A percentile compares a stretch with the other conserved stretches of the same genome.
These are phyloP conservation scores for Aspergillus ostianus DNA, from an alignment of 495 filamentous ascomycete species.

Conservation along the genomic window DNA sequence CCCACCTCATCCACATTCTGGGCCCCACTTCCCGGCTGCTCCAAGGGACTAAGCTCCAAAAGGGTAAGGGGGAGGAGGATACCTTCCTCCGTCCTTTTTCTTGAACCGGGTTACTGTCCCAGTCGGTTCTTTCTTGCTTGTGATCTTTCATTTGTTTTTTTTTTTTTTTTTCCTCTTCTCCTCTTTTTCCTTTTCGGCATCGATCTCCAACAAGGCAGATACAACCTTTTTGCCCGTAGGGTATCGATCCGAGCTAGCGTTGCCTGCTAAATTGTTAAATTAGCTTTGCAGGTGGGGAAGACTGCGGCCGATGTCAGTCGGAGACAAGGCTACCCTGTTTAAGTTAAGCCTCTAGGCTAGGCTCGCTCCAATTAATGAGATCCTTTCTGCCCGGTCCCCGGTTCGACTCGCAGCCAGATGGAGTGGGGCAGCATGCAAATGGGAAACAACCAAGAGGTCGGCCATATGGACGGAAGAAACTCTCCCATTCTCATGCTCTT, in stretches of 20 bases:
- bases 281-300: constrained; percentile 7
- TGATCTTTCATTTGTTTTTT: too few species aligned
- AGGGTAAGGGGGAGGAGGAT: too few species aligned
- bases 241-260: constrained; percentile 7
- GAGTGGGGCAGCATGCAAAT: constrained; percentile 8
- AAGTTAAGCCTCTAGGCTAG: constrained; percentile 10
- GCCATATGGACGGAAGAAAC: too few species aligned
- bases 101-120: too few species aligned
- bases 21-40: constrained; percentile 25
- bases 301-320: constrained; percentile 12
- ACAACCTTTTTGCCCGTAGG: constrained; percentile 1
- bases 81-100: too few species aligned
- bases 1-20: constrained; percentile 7
- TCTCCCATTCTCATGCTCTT: too few species aligned
- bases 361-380: constrained; percentile 6
- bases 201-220: constrained; percentile 6
- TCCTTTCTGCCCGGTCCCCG: constrained; percentile 6
- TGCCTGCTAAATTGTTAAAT: neutral
- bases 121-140: too few species aligned
- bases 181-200: neutral
- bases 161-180: neutral
- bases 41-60: constrained; percentile 2
- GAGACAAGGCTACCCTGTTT: constrained; percentile 11
- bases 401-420: constrained; percentile 6
- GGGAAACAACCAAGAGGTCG: neutral